phyloP scores from a whole-genome alignment of 805 yeast species.

The Wickerhamiella musiphila region DNA sequence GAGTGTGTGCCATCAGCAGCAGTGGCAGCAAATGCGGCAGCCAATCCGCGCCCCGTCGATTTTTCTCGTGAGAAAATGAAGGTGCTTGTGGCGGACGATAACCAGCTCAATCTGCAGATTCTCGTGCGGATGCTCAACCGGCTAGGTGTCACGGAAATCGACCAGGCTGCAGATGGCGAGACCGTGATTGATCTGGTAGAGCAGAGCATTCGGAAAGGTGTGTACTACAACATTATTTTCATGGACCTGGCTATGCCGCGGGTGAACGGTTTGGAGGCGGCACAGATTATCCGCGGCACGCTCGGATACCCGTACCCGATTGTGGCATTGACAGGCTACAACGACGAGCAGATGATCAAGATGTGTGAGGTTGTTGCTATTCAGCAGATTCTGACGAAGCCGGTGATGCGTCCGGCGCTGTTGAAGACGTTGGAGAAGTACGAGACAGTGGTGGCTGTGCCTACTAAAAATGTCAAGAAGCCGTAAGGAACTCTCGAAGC shows the following conservation, averaged over 20 bases:
- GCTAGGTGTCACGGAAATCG: conserved; percentile 56
- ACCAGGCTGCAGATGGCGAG: conserved; percentile 72
- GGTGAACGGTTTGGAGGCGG: conserved; percentile 18
- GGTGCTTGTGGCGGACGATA: conserved; percentile 79
- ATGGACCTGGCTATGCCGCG: conserved; percentile 20
- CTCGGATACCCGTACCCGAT: conserved; percentile 56
- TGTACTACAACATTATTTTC: conserved; percentile 18
- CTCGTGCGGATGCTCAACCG: conserved; percentile 64
- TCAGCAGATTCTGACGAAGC: conserved; percentile 76
- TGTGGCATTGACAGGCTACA: conserved; percentile 84
- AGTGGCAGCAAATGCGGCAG: too few relatives aligned
- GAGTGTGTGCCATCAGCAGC: too few relatives aligned
- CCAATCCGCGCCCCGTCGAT: too few relatives aligned
- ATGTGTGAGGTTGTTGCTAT: conserved; percentile 70
- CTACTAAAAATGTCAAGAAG: too few relatives aligned
- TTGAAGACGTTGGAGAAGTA: conserved; percentile 36
- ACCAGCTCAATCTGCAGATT: conserved; percentile 82
- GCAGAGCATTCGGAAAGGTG: conserved; percentile 26
- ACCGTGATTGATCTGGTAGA: conserved; percentile 64
- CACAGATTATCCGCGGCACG: conserved; percentile 38
- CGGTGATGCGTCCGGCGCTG: conserved; percentile 58
- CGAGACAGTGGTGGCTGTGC: too few relatives aligned
- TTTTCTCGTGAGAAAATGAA: too few relatives aligned
- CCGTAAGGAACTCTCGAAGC: too few relatives aligned
- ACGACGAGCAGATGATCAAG: conserved; percentile 68